These are phyloP conservation scores for Dactylonectria estremocensis DNA, from an alignment of 2,329 filamentous ascomycete species.

Conservation along the genomic window DNA sequence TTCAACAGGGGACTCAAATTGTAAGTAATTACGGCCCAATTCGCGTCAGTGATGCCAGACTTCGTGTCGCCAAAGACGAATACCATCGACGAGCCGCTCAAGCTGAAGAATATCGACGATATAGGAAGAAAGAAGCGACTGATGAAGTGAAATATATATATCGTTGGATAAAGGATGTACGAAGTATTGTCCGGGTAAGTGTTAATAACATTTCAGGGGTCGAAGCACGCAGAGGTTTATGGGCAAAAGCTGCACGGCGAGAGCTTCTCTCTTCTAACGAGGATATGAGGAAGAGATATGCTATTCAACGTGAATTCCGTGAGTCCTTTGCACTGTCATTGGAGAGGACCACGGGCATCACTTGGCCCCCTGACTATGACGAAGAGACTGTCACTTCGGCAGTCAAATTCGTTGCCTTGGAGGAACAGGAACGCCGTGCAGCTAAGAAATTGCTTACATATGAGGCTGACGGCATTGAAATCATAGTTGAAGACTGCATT, in stretches of 20 bases:
- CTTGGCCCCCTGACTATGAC: constrained; percentile 1
- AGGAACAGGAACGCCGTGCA: constrained; percentile 8
- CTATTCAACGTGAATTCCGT: neutral
- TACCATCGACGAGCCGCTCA: neutral
- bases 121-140: neutral
- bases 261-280: neutral
- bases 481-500: constrained; percentile 7
- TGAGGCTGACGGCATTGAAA: constrained; percentile 3
- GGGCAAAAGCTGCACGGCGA: neutral
- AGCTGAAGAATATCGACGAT: neutral
- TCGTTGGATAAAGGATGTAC: neutral
- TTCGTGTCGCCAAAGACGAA: neutral
- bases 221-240: neutral
- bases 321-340: neutral
- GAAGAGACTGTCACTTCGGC: neutral
- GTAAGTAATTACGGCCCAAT: neutral
- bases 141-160: neutral
- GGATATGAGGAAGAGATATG: neutral
- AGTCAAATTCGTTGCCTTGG: constrained; percentile 4
- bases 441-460: constrained; percentile 1
- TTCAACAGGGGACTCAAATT: neutral
- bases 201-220: neutral
- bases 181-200: neutral
- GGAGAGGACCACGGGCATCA: neutral
- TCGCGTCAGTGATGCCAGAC: neutral